phyloP scores from a whole-genome alignment of 805 yeast genomes.

The Pichia eremophila region DNA sequence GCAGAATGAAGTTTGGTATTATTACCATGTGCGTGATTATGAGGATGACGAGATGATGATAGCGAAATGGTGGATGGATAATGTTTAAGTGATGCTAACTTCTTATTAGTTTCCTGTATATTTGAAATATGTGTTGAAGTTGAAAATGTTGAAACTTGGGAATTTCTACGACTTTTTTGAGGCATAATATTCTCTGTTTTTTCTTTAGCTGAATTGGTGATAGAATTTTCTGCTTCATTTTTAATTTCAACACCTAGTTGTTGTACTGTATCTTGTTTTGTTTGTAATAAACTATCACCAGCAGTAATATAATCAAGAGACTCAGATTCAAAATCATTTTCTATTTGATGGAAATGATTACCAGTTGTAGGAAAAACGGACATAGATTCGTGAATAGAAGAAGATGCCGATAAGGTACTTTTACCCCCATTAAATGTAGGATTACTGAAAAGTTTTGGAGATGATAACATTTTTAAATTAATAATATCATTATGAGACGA shows the following conservation, averaged over 20 bases:
- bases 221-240: too few species aligned
- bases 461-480: background rate
- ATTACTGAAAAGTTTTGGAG: background rate
- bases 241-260: too few species aligned
- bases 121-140: background rate
- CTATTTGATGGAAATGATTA: background rate
- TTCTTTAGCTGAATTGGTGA: too few species aligned
- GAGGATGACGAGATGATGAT: background rate
- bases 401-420: background rate
- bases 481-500: background rate
- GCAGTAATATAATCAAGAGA: background rate
- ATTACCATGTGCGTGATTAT: background rate
- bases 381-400: background rate
- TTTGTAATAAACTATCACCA: background rate
- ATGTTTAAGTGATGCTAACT: background rate
- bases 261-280: too few species aligned
- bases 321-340: background rate
- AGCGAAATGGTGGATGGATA: background rate
- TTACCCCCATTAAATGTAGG: background rate
- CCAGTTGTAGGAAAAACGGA: background rate
- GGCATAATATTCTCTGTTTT: background rate
- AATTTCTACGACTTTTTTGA: background rate
- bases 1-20: background rate
- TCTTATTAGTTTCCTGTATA: background rate
- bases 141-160: background rate